Conservation (phyloP, 176 grass and related monocot species). For the Metroxylon sagu region DNA sequence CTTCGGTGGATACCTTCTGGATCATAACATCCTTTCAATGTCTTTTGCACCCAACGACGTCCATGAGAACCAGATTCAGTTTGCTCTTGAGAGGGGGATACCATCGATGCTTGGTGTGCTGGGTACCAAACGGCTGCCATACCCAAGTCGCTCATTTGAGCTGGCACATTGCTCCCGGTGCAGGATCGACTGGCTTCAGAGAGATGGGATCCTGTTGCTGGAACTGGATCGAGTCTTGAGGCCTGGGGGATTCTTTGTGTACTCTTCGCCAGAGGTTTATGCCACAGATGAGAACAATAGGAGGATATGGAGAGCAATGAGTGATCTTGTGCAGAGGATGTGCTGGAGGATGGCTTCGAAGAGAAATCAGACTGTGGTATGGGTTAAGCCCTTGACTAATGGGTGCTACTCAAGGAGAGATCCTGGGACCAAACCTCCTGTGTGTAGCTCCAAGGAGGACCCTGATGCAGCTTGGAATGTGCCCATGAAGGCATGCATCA, state of each 20-base stretch:
- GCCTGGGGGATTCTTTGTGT: conserved; percentile 71
- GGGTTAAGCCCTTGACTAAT: conserved; percentile 70
- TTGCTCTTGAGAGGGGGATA: conserved; percentile 73
- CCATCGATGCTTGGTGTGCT: conserved; percentile 58
- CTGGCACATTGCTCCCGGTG: conserved; percentile 70
- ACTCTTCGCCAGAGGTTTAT: conserved; percentile 76
- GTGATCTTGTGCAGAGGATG: conserved; percentile 49
- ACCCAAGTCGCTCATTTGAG: conserved; percentile 55
- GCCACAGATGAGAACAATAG: conserved; percentile 42
- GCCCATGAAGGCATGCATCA: conserved; percentile 59
- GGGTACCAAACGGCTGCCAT: conserved; percentile 62
- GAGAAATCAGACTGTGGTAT: conserved; percentile 71
- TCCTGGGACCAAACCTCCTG: conserved; percentile 34
- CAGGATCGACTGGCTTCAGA: conserved; percentile 74
- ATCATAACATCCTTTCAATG: conserved; percentile 42
- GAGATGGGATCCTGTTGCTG: conserved; percentile 69
- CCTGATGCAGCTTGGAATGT: conserved; percentile 77
- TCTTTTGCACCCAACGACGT: conserved; percentile 76
- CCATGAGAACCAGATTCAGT: conserved; percentile 85
- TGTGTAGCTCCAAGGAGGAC: conserved; percentile 42
- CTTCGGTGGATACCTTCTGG: conserved; percentile 71
- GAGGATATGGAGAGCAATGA: conserved; percentile 65
- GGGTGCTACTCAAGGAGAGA: conserved; percentile 59
- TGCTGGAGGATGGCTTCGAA: conserved; percentile 67
- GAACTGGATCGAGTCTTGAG: conserved; percentile 66